Percentiles rank a stretch among this genome's conserved stretches.
These are phyloP conservation scores for Cyclocybe cylindracea DNA, from an alignment of 768 basidiomycete species.

Conservation along the genomic window DNA sequence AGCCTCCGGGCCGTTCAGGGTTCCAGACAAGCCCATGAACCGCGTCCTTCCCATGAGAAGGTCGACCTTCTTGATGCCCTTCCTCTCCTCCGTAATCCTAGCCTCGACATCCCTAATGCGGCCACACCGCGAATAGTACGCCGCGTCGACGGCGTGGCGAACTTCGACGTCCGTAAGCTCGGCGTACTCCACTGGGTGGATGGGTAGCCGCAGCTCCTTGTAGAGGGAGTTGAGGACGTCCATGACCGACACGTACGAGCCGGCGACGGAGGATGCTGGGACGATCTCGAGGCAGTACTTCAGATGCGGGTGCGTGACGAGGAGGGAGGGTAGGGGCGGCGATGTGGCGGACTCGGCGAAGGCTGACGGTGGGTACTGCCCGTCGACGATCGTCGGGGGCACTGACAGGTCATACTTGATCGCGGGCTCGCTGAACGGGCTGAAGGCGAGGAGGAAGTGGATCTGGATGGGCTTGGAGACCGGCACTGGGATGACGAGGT, in stretches of 20 bases:
- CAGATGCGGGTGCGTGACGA: conserved; percentile 34
- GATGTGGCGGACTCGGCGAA: conserved; percentile 43
- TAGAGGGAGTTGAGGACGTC: conserved; percentile 54
- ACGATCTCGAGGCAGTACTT: conserved; percentile 35
- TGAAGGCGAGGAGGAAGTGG: conserved; percentile 42
- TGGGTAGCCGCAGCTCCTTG: conserved; percentile 44
- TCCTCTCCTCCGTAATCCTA: conserved; percentile 38
- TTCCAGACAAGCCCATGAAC: conserved; percentile 53
- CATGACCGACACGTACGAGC: conserved; percentile 39
- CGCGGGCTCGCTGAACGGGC: conserved; percentile 31
- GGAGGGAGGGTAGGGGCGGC: conserved; percentile 36
- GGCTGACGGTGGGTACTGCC: conserved; percentile 27
- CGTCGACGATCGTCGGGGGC: conserved; percentile 27
- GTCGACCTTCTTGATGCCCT: conserved; percentile 59
- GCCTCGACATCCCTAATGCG: conserved; percentile 30
- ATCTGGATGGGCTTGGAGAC: conserved; percentile 34
- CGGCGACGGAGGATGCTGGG: conserved; percentile 23
- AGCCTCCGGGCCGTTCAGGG: conserved; percentile 36
- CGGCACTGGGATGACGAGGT: conserved; percentile 9
- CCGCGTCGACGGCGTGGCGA: conserved; percentile 38
- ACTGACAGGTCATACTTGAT: conserved; percentile 39
- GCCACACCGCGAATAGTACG: conserved; percentile 45
- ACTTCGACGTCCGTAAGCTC: conserved; percentile 30
- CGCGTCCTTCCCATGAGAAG: conserved; percentile 45
- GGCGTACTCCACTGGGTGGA: conserved; percentile 46